phyloP scores from a whole-genome alignment of 106 monocot species.

The Platanthera guangdongensis region DNA sequence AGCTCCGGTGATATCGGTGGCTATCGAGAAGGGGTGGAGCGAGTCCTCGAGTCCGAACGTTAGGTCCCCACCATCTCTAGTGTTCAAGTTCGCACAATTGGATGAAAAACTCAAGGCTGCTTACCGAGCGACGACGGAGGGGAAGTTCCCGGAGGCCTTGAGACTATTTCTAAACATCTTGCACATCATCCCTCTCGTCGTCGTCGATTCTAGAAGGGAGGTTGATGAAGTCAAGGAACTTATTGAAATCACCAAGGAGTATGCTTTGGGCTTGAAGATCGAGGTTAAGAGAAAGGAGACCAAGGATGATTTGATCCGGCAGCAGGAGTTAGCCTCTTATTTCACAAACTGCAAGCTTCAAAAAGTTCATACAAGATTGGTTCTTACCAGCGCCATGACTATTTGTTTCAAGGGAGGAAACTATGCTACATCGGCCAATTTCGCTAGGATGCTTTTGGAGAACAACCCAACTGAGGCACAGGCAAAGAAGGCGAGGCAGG shows the following conservation, averaged over 20 bases:
- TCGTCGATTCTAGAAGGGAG: constrained; percentile 55
- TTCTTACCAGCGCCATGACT: constrained; percentile 48
- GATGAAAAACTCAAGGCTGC: constrained; percentile 53
- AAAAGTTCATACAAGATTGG: constrained; percentile 37
- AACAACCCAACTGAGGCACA: constrained; percentile 40
- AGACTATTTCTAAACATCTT: constrained; percentile 45
- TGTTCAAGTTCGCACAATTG: constrained; percentile 37
- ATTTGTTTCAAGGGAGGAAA: constrained; percentile 44
- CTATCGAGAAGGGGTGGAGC: constrained; percentile 55
- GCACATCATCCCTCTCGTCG: constrained; percentile 40
- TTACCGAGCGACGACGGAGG: constrained; percentile 36
- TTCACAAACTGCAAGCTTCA: constrained; percentile 66
- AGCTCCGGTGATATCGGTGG: constrained; percentile 29
- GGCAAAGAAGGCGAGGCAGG: constrained; percentile 33
- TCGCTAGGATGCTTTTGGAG: constrained; percentile 50
- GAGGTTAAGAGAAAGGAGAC: constrained; percentile 48
- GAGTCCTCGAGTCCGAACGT: constrained; percentile 38
- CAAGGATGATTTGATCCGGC: constrained; percentile 29
- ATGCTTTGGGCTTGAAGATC: constrained; percentile 52
- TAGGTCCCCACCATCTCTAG: constrained; percentile 36
- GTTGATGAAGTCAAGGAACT: constrained; percentile 66
- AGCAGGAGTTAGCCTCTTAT: constrained; percentile 60
- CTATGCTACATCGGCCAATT: constrained; percentile 36
- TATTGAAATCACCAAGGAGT: constrained; percentile 39
- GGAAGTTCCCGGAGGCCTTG: constrained; percentile 51